These are phyloP conservation scores for Boletus pseudopeckii DNA, from an alignment of 768 basidiomycete species.

Conservation along the genomic window DNA sequence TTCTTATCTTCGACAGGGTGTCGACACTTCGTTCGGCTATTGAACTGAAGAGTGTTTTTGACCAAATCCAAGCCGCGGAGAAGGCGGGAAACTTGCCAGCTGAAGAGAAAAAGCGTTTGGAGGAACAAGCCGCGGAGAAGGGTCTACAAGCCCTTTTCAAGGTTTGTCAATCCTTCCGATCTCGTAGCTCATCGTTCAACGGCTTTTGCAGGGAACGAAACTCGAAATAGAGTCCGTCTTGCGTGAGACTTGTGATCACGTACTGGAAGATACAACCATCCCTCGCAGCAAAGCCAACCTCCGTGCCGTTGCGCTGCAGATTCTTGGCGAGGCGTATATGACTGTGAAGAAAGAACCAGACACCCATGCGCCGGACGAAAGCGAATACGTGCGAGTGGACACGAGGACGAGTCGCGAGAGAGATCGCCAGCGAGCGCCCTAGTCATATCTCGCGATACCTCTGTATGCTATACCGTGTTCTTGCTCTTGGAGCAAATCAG, in stretches of 20 bases:
- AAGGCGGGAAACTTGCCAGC: constrained; percentile 74
- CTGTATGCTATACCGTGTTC: constrained; percentile 8
- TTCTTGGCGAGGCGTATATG: constrained; percentile 78
- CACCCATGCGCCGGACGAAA: constrained; percentile 46
- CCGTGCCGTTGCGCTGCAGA: constrained; percentile 78
- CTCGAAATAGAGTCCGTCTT: constrained; percentile 88
- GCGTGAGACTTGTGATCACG: constrained; percentile 82
- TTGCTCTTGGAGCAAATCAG: constrained; percentile 1
- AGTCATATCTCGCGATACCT: not conserved
- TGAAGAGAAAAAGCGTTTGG: constrained; percentile 77
- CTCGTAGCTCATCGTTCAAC: not conserved
- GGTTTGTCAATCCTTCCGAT: constrained; percentile 36
- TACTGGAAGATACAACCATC: constrained; percentile 58
- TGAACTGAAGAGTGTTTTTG: constrained; percentile 86
- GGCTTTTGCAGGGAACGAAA: constrained; percentile 65
- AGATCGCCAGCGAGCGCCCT: constrained; percentile 29
- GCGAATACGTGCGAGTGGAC: constrained; percentile 81
- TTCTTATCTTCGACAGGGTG: constrained; percentile 46
- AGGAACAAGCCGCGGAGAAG: constrained; percentile 93
- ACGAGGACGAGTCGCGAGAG: constrained; percentile 61
- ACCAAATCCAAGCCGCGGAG: constrained; percentile 89
- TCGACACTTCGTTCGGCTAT: constrained; percentile 84
- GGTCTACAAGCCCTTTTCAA: constrained; percentile 90
- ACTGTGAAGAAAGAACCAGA: constrained; percentile 62
- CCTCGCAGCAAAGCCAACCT: constrained; percentile 57